These are phyloP conservation scores for Abrus pulchellus DNA, from an alignment of 306 rosid genomes.

Conservation along the genomic window DNA sequence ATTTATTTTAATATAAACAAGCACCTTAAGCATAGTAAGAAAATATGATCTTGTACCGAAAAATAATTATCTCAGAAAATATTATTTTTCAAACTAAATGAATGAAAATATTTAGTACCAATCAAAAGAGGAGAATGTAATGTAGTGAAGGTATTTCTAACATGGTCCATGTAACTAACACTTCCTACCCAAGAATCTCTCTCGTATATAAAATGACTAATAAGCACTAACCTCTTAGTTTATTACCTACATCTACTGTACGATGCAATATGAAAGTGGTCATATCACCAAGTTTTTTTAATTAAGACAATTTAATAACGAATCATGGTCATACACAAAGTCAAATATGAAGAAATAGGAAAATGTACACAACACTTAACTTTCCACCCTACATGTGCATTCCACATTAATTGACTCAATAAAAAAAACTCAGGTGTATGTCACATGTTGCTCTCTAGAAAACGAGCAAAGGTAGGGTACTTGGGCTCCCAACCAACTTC, in stretches of 20 bases:
- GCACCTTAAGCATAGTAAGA: too few species aligned
- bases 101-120: too few species aligned
- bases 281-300: conserved; percentile 1
- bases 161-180: too few species aligned
- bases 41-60: too few species aligned
- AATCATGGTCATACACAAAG: conserved; percentile 6
- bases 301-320: conserved; percentile 13
- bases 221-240: neutral
- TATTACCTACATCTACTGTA: neutral
- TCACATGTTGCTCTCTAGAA: conserved; percentile 66
- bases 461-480: conserved; percentile 76
- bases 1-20: too few species aligned
- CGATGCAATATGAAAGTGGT: neutral
- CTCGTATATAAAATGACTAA: neutral
- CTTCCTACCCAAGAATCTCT: neutral
- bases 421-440: conserved; percentile 4
- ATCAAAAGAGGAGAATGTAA: too few species aligned
- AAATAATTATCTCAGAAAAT: too few species aligned
- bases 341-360: conserved; percentile 13
- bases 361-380: neutral
- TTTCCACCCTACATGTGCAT: conserved; percentile 23
- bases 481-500: conserved; percentile 91
- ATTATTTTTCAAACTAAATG: too few species aligned
- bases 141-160: too few species aligned
- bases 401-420: conserved; percentile 12